Base-by-base conservation (phyloP, 1,284 basidiomycete genomes). In the Entoloma clypeatum region DNA sequence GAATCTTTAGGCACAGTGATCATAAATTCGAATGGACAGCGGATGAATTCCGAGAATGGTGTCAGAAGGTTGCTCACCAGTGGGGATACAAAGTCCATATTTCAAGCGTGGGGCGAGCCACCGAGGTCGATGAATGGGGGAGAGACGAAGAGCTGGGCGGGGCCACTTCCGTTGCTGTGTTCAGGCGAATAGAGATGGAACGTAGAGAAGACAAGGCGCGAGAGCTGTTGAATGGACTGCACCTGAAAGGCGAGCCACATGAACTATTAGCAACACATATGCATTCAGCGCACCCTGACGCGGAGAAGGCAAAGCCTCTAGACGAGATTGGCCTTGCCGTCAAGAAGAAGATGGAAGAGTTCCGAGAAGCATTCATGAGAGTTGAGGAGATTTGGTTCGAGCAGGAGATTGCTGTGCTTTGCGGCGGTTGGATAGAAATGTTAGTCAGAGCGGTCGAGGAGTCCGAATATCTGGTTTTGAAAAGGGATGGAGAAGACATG, bases 11-110 rank as follows among this genome's bases (percentile, higher is more conserved):
- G 43, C 84, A 97, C 58, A 60, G 69, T 14, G 93, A 96, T 56
- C 94, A 97, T 65, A 90, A 94, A 59, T 90, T 95, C 54, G 93
- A 97, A 62, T 95, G 90, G 88, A 95, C 90, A 0, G 62, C 67
- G 0, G 75, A 77, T 3, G 93, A 96, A 59, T 96, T 94, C 60
- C 58, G 64, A 21, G 53, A 56, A 7, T 96, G 89, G 86, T 92
- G 86, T 52, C 54, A 64, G 17, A 60, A 58, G 1, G 71, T 70
- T 2, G 88, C 86, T 1, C 61, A 62, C 7, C 74, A 79, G 46
- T 93, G 86, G 84, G 89, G 86, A 4, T 93, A 91, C 50, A 64
- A 69, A 1, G 74, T 85, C 4, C 66, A 77, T 28, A 54, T 76
- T 4, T 62, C 67, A 4, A 74, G 74, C 3, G 69, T 87, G 24